Base-by-base conservation (phyloP, 1,284 basidiomycete genomes). In the Malassezia equina region DNA sequence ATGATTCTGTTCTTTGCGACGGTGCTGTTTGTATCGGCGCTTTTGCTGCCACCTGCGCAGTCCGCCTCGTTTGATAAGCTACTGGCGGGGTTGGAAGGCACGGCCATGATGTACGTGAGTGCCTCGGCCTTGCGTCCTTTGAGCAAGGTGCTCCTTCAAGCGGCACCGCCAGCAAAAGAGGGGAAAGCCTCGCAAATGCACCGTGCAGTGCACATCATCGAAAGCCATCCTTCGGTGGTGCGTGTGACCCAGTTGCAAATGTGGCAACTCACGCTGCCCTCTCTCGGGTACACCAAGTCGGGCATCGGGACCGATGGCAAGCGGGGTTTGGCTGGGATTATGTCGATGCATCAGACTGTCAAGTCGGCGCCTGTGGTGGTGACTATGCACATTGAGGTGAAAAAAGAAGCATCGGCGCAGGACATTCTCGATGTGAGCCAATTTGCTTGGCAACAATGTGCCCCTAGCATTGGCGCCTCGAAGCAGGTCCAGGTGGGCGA, bases 61-160 rank as follows among this genome's bases (percentile, higher is more conserved):
- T 63, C 71, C 0, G 67, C 71, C 7, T 68, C 69, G 19, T 51
- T 74, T 27, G 72, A 74, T 53, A 74, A 74, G 55, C 65, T 74
- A 4, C 57, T 73, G 4, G 72, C 72, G 0, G 67, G 67, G 0
- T 56, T 74, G 11, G 67, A 74, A 39, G 62, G 64, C 33, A 67
- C 66, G 4, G 53, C 58, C 0, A 74, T 74, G 71, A 61, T 68
- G 25, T 74, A 66, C 50, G 51, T 72, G 24, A 66, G 67, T 7
- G 64, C 62, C 25, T 68, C 69, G 0, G 71, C 71, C 1, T 59
- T 63, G 15, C 58, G 62, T 19, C 69, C 69, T 6, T 51, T 74
- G 6, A 66, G 71, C 31, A 65, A 63, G 42, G 64, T 73, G 6
- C 52, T 74, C 9, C 58, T 74, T 4, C 71, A 74, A 40, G 73